Conservation (phyloP, 176 grass and related monocot species). For the Carex kokanica region DNA sequence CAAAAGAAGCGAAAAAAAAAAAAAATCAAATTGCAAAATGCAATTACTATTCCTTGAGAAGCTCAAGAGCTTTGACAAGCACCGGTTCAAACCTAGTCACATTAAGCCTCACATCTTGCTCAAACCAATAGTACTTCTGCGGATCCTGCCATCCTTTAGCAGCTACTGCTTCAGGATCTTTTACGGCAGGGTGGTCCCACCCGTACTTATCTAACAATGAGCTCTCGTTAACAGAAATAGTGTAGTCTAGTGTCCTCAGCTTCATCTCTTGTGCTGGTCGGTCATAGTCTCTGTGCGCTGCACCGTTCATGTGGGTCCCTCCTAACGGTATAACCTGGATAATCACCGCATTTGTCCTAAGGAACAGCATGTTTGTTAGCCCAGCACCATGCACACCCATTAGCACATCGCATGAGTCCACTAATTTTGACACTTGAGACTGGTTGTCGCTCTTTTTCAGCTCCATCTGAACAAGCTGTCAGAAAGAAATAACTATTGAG, state of each 20-base stretch:
- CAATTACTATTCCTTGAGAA: constrained; percentile 27
- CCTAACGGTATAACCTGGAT: constrained; percentile 68
- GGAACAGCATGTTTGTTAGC: constrained; percentile 73
- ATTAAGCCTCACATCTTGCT: constrained; percentile 67
- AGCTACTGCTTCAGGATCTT: constrained; percentile 41
- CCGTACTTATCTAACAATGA: constrained; percentile 57
- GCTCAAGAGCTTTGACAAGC: constrained; percentile 34
- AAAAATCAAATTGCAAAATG: background rate
- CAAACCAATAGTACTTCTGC: constrained; percentile 50
- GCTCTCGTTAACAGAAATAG: constrained; percentile 47
- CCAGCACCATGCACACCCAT: constrained; percentile 73
- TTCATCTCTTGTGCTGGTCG: constrained; percentile 43
- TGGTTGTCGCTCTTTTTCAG: constrained; percentile 22
- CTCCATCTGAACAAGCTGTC: constrained; percentile 35
- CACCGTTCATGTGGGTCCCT: constrained; percentile 41
- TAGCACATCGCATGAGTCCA: constrained; percentile 71
- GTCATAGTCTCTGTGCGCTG: constrained; percentile 36
- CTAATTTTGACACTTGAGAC: constrained; percentile 23
- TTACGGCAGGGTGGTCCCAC: constrained; percentile 37
- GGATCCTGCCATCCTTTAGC: constrained; percentile 39
- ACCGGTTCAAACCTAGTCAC: constrained; percentile 49
- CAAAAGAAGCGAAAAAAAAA: background rate
- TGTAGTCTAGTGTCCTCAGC: constrained; percentile 49
- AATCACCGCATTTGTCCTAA: constrained; percentile 42
- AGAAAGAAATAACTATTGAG: constrained; percentile 13